Evolutionary conservation across 768 basidiomycete species (phyloP).

Genomic region (Trametes cubensis): DNA sequence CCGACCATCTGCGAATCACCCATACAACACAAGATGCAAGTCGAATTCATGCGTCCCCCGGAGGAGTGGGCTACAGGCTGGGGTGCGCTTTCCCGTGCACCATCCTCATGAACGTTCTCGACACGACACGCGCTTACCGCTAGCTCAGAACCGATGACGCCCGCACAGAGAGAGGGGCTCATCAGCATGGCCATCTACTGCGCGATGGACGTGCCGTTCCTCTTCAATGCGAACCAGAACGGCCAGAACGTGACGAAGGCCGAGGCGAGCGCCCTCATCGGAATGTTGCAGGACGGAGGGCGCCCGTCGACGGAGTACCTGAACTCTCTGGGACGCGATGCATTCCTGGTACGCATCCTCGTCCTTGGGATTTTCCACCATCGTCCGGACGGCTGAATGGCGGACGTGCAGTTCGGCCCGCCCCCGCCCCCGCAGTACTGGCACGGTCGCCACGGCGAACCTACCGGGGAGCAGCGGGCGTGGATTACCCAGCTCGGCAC

Average conservation of each 20-base stretch:
- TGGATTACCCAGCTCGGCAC: not conserved
- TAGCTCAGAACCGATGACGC: conserved; percentile 3
- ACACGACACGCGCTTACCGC: too few relatives aligned
- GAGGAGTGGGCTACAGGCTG: conserved; percentile 5
- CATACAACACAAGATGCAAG: too few relatives aligned
- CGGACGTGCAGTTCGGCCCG: not conserved
- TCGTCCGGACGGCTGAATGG: not conserved
- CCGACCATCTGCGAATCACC: too few relatives aligned
- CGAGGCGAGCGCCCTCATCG: not conserved
- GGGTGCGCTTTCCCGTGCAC: not conserved
- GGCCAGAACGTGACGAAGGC: conserved; percentile 1
- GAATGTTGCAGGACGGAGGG: not conserved
- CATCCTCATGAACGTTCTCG: too few relatives aligned
- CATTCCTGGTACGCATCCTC: too few relatives aligned
- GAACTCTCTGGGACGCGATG: not conserved
- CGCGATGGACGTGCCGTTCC: not conserved
- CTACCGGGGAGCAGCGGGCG: not conserved
- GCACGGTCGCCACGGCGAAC: not conserved
- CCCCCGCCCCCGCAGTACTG: not conserved
- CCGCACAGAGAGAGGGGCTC: not conserved
- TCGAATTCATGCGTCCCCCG: not conserved
- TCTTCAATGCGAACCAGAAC: not conserved
- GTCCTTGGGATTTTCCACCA: not conserved
- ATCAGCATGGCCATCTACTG: too few relatives aligned
- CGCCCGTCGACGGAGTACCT: too few relatives aligned